phyloP scores from a whole-genome alignment of 2,329 filamentous ascomycete species.

The Colletotrichum zoysiae region DNA sequence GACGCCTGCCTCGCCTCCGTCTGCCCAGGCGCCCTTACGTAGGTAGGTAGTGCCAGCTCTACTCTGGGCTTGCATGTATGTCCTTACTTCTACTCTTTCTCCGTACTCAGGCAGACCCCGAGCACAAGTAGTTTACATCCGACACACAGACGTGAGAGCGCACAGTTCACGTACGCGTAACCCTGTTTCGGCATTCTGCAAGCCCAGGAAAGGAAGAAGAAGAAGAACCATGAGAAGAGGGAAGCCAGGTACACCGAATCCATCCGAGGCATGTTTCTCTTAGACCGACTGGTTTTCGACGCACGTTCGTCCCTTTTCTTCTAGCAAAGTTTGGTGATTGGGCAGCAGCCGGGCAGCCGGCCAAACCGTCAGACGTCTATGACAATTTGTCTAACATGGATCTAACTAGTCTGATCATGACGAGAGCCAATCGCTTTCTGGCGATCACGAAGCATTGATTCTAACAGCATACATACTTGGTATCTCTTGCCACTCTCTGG shows the following conservation, averaged over 20 bases:
- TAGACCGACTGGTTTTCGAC: neutral
- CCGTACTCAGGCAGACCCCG: constrained; percentile 2
- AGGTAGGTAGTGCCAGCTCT: constrained; percentile 11
- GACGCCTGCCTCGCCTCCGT: neutral
- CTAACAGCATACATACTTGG: constrained; percentile 3
- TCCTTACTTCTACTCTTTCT: neutral
- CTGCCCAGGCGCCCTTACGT: constrained; percentile 5
- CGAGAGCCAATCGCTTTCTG: constrained; percentile 21
- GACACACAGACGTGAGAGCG: constrained; percentile 14
- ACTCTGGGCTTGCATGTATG: neutral
- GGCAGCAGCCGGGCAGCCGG: constrained; percentile 2
- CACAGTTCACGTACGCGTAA: constrained; percentile 33
- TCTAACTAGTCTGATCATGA: constrained; percentile 20
- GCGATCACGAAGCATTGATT: constrained; percentile 4
- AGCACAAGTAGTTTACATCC: constrained; percentile 7
- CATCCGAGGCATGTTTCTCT: constrained; percentile 1
- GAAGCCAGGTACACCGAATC: neutral
- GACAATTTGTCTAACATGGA: constrained; percentile 22
- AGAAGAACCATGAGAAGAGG: neutral
- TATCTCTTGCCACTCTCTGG: neutral
- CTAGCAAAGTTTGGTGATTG: constrained; percentile 6
- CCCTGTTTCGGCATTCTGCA: constrained; percentile 31
- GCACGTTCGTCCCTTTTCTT: constrained; percentile 32
- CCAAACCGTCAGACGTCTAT: constrained; percentile 20
- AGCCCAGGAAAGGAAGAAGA: constrained; percentile 1